These are phyloP conservation scores for Cystoisospora suis DNA, from an alignment of 169 alveolate genomes.

Conservation along the genomic window DNA sequence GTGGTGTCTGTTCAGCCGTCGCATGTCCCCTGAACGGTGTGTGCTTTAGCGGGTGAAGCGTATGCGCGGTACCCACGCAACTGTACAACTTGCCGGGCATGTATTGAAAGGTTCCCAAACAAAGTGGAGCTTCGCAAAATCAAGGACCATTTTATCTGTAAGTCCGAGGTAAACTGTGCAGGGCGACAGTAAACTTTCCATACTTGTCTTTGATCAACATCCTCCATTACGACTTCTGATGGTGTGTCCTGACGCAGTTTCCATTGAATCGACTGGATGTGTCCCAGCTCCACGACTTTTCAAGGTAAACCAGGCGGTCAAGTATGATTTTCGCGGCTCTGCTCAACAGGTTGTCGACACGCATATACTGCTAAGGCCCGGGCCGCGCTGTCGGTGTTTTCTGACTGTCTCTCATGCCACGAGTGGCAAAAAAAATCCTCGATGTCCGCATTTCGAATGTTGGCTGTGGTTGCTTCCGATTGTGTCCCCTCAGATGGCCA, in stretches of 20 bases:
- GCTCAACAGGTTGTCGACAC: too few species aligned
- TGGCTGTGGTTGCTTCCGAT: neutral
- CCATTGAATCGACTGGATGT: conserved; percentile 82
- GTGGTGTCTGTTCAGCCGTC: neutral
- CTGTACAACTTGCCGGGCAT: conserved; percentile 97
- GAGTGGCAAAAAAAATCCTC: too few species aligned
- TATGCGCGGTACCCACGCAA: conserved; percentile 88
- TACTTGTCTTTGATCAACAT: neutral
- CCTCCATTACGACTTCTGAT: too few species aligned
- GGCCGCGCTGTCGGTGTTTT: too few species aligned
- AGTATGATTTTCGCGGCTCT: too few species aligned
- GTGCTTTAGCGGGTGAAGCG: conserved; percentile 75
- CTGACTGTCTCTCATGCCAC: too few species aligned
- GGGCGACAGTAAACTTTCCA: neutral
- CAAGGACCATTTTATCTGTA: conserved; percentile 85
- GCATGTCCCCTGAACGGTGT: too few species aligned
- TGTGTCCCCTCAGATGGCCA: conserved; percentile 25
- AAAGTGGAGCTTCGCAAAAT: conserved; percentile 78
- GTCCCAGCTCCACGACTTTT: conserved; percentile 78
- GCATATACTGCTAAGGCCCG: too few species aligned
- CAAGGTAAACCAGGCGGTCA: too few species aligned
- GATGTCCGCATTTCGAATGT: too few species aligned
- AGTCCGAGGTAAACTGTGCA: neutral
- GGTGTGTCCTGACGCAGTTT: conserved; percentile 39
- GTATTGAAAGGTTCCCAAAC: conserved; percentile 92